Conservation (phyloP, 176 grass and related monocot genomes). For the Zea luxurians region DNA sequence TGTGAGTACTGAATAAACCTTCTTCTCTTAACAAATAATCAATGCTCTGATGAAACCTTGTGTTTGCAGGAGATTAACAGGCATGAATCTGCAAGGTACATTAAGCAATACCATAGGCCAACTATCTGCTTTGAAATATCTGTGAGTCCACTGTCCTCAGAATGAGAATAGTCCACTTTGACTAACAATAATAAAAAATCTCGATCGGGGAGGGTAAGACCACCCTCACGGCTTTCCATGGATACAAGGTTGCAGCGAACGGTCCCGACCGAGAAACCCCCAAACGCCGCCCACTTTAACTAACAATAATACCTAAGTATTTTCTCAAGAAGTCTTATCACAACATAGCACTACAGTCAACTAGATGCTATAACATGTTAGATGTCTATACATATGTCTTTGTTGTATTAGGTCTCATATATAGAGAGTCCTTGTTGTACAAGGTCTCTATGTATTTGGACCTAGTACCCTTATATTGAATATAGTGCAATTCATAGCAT, state of each 20-base stretch:
- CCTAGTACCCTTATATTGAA: too few species aligned
- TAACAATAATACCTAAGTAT: slow-evolving; percentile 8
- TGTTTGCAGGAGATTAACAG: slow-evolving; percentile 63
- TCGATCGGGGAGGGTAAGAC: too few species aligned
- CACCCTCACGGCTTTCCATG: too few species aligned
- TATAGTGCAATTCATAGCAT: too few species aligned
- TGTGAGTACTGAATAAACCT: slow-evolving; percentile 51
- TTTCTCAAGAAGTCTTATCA: slow-evolving; percentile 25
- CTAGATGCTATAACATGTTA: neutral
- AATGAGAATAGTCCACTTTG: slow-evolving; percentile 12
- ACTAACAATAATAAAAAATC: neutral
- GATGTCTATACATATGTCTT: too few species aligned
- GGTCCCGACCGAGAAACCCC: too few species aligned
- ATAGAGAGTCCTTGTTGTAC: too few species aligned
- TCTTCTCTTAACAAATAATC: slow-evolving; percentile 18
- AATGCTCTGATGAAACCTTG: slow-evolving; percentile 25
- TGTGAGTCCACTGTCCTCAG: slow-evolving; percentile 60
- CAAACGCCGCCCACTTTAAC: neutral
- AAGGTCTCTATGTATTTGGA: too few species aligned
- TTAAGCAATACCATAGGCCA: slow-evolving; percentile 54
- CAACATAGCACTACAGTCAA: neutral
- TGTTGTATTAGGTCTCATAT: too few species aligned
- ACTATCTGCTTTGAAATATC: slow-evolving; percentile 59
- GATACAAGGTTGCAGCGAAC: too few species aligned
- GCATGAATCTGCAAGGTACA: slow-evolving; percentile 62